Base-by-base conservation (phyloP, 306 rosid species). In the Sophora flavescens region DNA sequence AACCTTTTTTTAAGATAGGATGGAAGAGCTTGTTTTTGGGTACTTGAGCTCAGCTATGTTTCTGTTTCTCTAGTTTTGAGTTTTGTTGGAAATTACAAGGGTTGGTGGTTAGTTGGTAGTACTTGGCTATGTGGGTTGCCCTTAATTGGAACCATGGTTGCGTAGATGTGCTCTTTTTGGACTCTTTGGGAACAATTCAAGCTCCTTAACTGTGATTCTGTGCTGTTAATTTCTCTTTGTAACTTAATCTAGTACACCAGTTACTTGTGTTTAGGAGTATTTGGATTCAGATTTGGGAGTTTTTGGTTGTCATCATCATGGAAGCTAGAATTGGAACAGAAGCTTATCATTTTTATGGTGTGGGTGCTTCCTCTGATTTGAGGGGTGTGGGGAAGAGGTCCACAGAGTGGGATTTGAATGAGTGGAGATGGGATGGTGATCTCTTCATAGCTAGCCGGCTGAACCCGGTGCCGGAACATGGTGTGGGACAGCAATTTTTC, bases 351-450 rank as follows among this genome's bases (percentile, higher is more conserved):
- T 85, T 83, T 47, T 80, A 70, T 67, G 92, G 83, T 18, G 72
- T 86, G 80, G 83, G 83, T 59, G 51, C 59, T 41, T 28, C 91
- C 0, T 70, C 84, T 57, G 90, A 77, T 56, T 54, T 91, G 81
- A 74, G 81, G 80, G 73, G 77, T 12, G 76, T 84, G 50, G 87
- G 89, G 62, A 87, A 84, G 74, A 84, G 87, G 86, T 82, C 70
- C 71, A 16, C 39, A 52, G 91, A 87, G 22, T 90, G 95, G 92
- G 80, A 90, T 86, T 84, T 76, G 79, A 90, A 84, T 56, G 85
- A 67, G 6, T 88, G 90, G 92, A 86, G 80, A 41, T 90, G 90
- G 90, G 95, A 86, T 63, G 91, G 91, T 13, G 82, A 89, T 84
- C 91, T 85, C 30, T 89, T 89, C 18, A 52, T 85, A 56, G 92